Evolutionary conservation across 169 alveolate genomes (phyloP).

Genomic region (Fabrea salina): DNA sequence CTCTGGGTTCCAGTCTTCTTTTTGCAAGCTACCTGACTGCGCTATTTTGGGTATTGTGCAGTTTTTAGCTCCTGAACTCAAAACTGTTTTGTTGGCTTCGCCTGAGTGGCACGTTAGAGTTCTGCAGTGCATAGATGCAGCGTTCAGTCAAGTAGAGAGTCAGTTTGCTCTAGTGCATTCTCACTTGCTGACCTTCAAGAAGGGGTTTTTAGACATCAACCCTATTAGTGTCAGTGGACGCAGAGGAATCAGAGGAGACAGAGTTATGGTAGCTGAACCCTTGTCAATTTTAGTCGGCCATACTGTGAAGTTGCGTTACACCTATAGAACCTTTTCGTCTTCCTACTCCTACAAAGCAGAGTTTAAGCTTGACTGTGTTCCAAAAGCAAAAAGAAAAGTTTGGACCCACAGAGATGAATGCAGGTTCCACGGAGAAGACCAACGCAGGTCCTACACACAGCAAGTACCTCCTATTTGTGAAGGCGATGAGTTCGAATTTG

Average conservation of each 20-base stretch:
- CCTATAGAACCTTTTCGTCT: neutral
- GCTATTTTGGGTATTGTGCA: neutral
- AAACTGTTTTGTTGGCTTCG: neutral
- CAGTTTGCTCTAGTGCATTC: slow-evolving; percentile 28
- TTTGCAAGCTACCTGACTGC: neutral
- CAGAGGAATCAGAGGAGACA: slow-evolving; percentile 18
- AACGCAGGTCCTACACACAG: slow-evolving; percentile 20
- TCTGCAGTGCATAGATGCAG: slow-evolving; percentile 11
- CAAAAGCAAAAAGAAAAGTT: neutral
- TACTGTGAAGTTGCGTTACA: slow-evolving; percentile 27
- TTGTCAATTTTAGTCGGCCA: neutral
- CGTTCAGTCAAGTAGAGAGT: slow-evolving; percentile 16
- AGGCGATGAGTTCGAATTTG: neutral
- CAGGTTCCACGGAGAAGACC: slow-evolving; percentile 37
- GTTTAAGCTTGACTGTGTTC: slow-evolving; percentile 18
- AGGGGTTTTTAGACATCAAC: neutral
- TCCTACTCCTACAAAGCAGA: slow-evolving; percentile 5
- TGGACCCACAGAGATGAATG: slow-evolving; percentile 37
- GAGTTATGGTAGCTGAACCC: slow-evolving; percentile 27
- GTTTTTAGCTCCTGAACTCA: slow-evolving; percentile 1
- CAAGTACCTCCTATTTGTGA: slow-evolving; percentile 9
- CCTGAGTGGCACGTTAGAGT: slow-evolving; percentile 3
- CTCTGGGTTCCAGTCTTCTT: neutral
- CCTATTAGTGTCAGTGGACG: neutral
- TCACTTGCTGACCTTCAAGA: slow-evolving; percentile 3